phyloP scores from a whole-genome alignment of 352 stramenopile genomes.

The Globisporangium uncinulatum region DNA sequence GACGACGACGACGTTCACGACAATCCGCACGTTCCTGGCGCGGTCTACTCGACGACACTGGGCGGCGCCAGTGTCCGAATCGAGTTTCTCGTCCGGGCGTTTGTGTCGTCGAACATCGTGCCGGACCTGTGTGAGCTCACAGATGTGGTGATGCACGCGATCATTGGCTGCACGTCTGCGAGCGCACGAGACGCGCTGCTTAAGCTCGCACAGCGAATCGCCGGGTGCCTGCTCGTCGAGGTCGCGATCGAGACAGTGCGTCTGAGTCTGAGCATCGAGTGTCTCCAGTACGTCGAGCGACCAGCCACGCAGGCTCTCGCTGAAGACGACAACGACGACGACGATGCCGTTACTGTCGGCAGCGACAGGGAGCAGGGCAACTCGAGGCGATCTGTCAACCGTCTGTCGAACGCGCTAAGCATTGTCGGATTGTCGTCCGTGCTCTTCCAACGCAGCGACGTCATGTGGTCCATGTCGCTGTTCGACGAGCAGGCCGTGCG shows the following conservation, averaged over 20 bases:
- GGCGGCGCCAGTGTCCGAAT: constrained; percentile 9
- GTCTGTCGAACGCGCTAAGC: constrained; percentile 13
- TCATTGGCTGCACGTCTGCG: constrained; percentile 30
- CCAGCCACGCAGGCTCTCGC: neutral
- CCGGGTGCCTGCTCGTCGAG: constrained; percentile 16
- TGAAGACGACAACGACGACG: constrained; percentile 2
- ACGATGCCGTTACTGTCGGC: constrained; percentile 1
- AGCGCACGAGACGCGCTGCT: constrained; percentile 21
- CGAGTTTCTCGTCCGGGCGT: constrained; percentile 14
- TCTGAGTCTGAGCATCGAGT: constrained; percentile 21
- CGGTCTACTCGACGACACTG: neutral
- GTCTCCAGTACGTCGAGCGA: constrained; percentile 17
- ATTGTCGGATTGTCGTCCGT: constrained; percentile 8
- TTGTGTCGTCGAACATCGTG: constrained; percentile 7
- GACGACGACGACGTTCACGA: neutral
- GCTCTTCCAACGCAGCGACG: constrained; percentile 6
- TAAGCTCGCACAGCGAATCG: constrained; percentile 24
- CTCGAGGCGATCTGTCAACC: constrained; percentile 3
- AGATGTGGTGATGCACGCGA: constrained; percentile 25
- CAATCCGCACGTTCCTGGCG: neutral
- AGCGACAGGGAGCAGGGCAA: neutral
- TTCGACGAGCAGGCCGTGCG: constrained; percentile 12
- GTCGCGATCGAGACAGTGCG: constrained; percentile 17
- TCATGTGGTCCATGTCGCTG: constrained; percentile 14
- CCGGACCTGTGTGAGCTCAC: constrained; percentile 17